Evolutionary conservation across 805 yeast species (phyloP).

Genomic region (Kregervanrija fluxuum): DNA sequence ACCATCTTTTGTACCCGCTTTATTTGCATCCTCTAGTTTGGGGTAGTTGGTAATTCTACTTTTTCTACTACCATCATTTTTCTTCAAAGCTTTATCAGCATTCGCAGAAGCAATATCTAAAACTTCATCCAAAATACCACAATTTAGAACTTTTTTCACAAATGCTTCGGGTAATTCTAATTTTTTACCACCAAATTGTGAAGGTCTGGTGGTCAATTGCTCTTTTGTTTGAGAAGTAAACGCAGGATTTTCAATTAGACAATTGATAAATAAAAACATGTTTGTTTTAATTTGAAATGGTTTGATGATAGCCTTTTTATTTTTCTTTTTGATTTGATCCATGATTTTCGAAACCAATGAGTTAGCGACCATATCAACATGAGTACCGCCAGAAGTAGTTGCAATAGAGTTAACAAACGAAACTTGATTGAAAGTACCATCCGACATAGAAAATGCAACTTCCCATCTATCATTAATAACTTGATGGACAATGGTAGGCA

Average conservation of each 20-base stretch:
- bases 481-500: constrained; percentile 64
- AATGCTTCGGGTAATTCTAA: constrained; percentile 68
- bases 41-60: constrained; percentile 82
- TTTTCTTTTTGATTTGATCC: constrained; percentile 63
- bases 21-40: constrained; percentile 91
- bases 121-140: constrained; percentile 67
- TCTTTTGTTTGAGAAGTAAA: constrained; percentile 97
- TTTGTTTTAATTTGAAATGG: constrained; percentile 86
- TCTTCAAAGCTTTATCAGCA: constrained; percentile 80
- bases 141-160: constrained; percentile 61
- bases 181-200: constrained; percentile 85
- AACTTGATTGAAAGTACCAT: constrained; percentile 84
- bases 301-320: constrained; percentile 61
- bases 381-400: constrained; percentile 95
- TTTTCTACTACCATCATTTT: constrained; percentile 81
- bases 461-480: constrained; percentile 89
- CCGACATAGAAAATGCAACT: constrained; percentile 88
- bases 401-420: constrained; percentile 97
- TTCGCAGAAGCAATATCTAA: constrained; percentile 80
- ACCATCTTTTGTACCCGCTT: constrained; percentile 92
- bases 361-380: constrained; percentile 79
- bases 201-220: constrained; percentile 80
- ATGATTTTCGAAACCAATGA: constrained; percentile 72
- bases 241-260: constrained; percentile 93
- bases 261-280: constrained; percentile 85